Evolutionary conservation across 495 filamentous ascomycete genomes (phyloP).

Genomic region (Coniosporium apollinis): DNA sequence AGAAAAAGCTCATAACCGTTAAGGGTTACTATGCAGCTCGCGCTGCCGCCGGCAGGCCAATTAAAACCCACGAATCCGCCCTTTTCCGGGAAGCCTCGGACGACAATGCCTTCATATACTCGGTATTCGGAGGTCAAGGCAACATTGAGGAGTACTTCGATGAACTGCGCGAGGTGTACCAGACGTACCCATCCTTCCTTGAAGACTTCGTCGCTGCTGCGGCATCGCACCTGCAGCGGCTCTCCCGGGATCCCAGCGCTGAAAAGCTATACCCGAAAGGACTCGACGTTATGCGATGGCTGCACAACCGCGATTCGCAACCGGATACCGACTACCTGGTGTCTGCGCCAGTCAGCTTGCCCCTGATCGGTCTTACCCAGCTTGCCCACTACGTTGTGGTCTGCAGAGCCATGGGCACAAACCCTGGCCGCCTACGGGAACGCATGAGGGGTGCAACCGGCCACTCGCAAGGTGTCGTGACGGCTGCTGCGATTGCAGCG

Average conservation of each 20-base stretch:
- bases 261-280: conserved; percentile 95
- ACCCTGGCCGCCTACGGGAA: conserved; percentile 72
- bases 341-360: conserved; percentile 92
- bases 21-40: conserved; percentile 81
- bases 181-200: conserved; percentile 77
- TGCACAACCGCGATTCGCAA: conserved; percentile 69
- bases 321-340: conserved; percentile 93
- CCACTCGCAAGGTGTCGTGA: conserved; percentile 91
- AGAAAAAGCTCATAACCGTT: conserved; percentile 79
- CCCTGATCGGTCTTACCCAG: conserved; percentile 89
- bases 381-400: conserved; percentile 86
- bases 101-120: conserved; percentile 61
- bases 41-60: conserved; percentile 60
- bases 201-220: conserved; percentile 65
- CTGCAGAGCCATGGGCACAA: conserved; percentile 71
- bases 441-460: conserved; percentile 76
- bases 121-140: conserved; percentile 94
- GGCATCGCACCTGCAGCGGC: conserved; percentile 61
- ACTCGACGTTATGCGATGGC: conserved; percentile 82
- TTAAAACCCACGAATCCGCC: conserved; percentile 81
- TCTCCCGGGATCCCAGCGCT: conserved; percentile 73
- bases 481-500: conserved; percentile 81
- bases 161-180: conserved; percentile 79
- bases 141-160: conserved; percentile 99
- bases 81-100: conserved; percentile 78